phyloP scores from a whole-genome alignment of 1,284 basidiomycete genomes.

The Leccinum ponderosum region DNA sequence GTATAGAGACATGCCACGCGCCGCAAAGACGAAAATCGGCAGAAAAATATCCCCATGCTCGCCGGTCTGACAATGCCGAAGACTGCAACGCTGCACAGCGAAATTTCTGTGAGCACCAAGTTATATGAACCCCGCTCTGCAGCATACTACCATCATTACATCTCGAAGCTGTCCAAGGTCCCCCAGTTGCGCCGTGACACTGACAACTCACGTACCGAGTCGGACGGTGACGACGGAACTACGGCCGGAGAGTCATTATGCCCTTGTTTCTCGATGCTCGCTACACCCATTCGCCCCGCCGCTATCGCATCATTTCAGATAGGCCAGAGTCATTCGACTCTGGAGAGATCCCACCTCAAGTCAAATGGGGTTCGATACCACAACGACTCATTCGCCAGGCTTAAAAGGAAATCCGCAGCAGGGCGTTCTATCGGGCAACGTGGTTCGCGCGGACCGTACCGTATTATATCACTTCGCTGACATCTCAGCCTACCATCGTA shows the following conservation, averaged over 20 bases:
- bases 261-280: not conserved
- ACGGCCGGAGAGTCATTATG: not conserved
- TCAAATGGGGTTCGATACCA: not conserved
- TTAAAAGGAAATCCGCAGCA: not conserved
- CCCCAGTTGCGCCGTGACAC: not conserved
- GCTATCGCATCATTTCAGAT: not conserved
- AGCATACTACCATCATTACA: not conserved
- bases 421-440: not conserved
- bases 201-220: too few species aligned
- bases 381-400: not conserved
- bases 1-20: not conserved
- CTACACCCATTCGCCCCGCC: not conserved
- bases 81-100: not conserved
- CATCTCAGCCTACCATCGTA: not conserved
- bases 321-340: not conserved
- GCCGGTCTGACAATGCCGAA: not conserved
- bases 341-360: not conserved
- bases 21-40: not conserved
- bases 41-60: not conserved
- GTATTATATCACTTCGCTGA: not conserved
- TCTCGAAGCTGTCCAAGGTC: not conserved
- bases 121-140: not conserved
- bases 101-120: not conserved
- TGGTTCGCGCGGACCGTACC: not conserved
- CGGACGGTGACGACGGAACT: not conserved